Evolutionary conservation across 106 monocot genomes (phyloP).

Genomic region (Dioscorea zingiberensis): DNA sequence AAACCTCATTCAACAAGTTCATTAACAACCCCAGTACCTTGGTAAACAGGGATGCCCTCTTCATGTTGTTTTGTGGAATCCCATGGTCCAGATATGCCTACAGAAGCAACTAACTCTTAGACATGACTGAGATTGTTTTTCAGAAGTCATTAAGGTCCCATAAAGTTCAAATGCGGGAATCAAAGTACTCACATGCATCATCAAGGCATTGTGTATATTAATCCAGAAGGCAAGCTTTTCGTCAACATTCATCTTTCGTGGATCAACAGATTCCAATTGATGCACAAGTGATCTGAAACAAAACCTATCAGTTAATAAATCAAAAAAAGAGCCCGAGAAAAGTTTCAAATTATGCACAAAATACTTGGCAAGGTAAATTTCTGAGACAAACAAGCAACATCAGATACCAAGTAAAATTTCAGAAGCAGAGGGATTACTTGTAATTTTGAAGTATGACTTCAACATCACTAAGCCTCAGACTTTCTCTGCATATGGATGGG

Average conservation of each 20-base stretch:
- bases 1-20: no score
- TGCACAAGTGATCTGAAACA: constrained; percentile 34
- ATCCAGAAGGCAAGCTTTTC: constrained; percentile 83
- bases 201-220: constrained; percentile 67
- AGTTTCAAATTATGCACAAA: background rate
- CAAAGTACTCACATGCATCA: constrained; percentile 56
- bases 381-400: background rate
- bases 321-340: background rate
- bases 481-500: constrained; percentile 16
- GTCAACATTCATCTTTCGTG: constrained; percentile 41
- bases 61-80: constrained; percentile 34
- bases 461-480: constrained; percentile 6
- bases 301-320: background rate
- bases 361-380: background rate
- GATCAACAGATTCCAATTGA: constrained; percentile 38
- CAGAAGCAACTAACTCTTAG: background rate
- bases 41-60: constrained; percentile 17
- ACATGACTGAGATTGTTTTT: no score
- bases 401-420: background rate
- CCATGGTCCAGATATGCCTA: constrained; percentile 61
- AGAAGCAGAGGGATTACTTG: constrained; percentile 8
- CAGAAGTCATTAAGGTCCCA: no score
- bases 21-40: constrained; percentile 21
- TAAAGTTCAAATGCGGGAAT: background rate
- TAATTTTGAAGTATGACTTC: constrained; percentile 15